phyloP scores from a whole-genome alignment of 768 basidiomycete genomes.

The Mycena leptocephala region DNA sequence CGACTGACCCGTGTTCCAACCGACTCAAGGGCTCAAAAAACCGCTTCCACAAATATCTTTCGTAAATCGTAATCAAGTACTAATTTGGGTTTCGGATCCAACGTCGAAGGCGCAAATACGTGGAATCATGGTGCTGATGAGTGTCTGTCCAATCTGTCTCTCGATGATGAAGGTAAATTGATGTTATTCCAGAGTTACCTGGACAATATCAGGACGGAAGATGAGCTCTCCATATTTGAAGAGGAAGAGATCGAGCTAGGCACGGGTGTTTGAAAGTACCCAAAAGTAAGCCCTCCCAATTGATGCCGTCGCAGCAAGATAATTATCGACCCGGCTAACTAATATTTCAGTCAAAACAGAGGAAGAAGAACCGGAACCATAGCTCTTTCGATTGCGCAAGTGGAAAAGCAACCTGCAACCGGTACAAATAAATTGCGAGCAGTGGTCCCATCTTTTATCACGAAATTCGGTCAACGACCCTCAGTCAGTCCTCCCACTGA shows the following conservation, averaged over 20 bases:
- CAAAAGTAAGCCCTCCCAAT: neutral
- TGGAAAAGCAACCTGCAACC: too few species aligned
- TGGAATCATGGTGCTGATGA: neutral
- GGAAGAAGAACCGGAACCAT: neutral
- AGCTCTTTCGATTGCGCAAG: neutral
- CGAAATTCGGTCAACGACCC: neutral
- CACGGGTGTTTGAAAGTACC: neutral
- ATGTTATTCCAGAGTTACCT: neutral
- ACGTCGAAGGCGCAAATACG: neutral
- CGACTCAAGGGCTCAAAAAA: too few species aligned
- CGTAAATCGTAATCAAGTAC: too few species aligned
- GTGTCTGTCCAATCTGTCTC: neutral
- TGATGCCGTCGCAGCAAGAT: neutral
- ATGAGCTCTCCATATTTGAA: neutral
- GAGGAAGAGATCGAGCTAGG: neutral
- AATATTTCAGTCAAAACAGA: neutral
- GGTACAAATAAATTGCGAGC: neutral
- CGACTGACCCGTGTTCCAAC: neutral
- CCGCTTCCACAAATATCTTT: too few species aligned
- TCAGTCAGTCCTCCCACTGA: neutral
- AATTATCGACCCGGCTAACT: neutral
- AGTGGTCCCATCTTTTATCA: neutral
- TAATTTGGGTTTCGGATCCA: slow-evolving; percentile 1
- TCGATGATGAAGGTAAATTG: neutral
- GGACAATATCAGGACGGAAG: neutral